These are phyloP conservation scores for Amanita pallidorosea DNA, from an alignment of 768 basidiomycete genomes.

Conservation along the genomic window DNA sequence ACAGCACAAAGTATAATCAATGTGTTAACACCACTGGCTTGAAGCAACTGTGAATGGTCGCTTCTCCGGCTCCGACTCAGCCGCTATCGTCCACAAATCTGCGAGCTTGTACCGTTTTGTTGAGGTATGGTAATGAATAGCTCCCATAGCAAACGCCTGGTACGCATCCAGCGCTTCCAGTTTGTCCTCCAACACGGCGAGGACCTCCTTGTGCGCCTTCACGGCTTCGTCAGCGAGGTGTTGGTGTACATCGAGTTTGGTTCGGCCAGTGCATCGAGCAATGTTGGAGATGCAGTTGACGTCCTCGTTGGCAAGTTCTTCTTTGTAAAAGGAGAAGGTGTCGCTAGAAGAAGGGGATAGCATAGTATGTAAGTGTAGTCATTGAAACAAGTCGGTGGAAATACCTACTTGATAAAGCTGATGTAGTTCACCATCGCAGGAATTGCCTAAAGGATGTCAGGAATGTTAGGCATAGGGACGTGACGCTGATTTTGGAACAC, in stretches of 20 bases:
- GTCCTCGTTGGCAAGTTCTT: not conserved
- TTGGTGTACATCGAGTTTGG: not conserved
- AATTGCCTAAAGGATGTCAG: not conserved
- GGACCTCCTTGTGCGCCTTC: not conserved
- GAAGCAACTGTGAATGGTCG: no score
- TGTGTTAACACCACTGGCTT: no score
- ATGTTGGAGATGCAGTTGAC: conserved; percentile 5
- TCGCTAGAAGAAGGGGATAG: not conserved
- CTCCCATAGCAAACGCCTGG: not conserved
- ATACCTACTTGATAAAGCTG: conserved; percentile 3
- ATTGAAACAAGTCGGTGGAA: no score
- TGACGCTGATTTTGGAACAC: no score
- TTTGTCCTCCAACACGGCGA: not conserved
- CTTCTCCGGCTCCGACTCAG: no score
- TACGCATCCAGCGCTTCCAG: not conserved
- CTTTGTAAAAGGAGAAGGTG: conserved; percentile 5
- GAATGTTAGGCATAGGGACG: no score
- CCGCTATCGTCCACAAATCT: not conserved
- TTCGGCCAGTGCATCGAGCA: not conserved
- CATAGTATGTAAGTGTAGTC: no score
- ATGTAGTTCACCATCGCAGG: not conserved
- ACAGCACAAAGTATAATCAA: no score
- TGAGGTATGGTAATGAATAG: conserved; percentile 1
- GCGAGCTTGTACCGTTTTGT: conserved; percentile 1
- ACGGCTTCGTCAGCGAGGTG: not conserved